Evolutionary conservation across 306 rosid genomes (phyloP), one percentile per base, ranked within the genome.

Genomic region (Lathyrus sativus): DNA sequence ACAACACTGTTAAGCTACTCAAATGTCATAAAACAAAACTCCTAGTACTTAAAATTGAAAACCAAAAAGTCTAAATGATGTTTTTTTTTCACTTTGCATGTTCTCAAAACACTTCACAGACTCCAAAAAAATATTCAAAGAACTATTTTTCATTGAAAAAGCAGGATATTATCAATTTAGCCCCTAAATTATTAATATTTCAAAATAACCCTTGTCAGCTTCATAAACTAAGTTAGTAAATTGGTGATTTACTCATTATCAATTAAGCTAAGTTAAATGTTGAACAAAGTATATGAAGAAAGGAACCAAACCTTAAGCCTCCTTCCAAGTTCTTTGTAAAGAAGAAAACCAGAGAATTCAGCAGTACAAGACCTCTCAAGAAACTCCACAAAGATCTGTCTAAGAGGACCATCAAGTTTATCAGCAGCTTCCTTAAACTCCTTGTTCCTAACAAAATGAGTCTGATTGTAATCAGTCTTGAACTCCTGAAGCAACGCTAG

Each of bases 361-460:
- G 99, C 99, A 75, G 99, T 93, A 26, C 97, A 93, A 18, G 99
- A 93, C 87, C 99, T 85, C 85, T 93, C 97, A 44, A 93, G 86
- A 74, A 93, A 93, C 92, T 93, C 99, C 2, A 93, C 99, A 63
- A 93, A 93, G 73, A 93, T 93, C 74, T 93, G 96, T 15, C 99
- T 79, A 11, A 93, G 93, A 24, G 87, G 90, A 0, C 95, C 99
- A 13, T 93, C 73, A 18, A 93, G 9, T 62, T 90, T 90, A 28
- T 93, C 99, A 71, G 99, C 99, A 49, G 99, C 99, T 65, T 88
- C 99, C 85, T 88, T 93, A 76, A 93, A 93, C 81, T 93, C 99
- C 85, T 90, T 93, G 81, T 84, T 93, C 86, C 99, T 87, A 2
- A 93, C 97, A 50, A 93, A 93, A 66, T 93, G 99, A 2, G 99